Base-by-base conservation (phyloP, 495 filamentous ascomycete genomes). In the Xylaria telfairii region DNA sequence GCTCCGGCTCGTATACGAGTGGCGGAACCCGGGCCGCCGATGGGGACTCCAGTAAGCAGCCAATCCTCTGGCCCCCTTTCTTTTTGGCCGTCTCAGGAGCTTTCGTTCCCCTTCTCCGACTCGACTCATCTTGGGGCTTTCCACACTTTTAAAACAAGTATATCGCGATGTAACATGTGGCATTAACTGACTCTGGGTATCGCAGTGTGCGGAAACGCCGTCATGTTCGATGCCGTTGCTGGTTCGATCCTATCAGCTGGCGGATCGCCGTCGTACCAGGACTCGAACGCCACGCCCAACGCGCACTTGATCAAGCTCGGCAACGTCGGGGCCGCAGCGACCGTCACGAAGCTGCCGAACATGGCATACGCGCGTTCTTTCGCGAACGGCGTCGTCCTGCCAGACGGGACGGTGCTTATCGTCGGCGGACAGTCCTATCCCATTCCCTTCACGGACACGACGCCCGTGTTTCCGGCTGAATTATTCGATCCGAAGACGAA, bases 241-340 rank as follows among this genome's bases (percentile, higher is more conserved):
- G 88, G 88, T 39, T 86, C 86, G 71, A 89, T 90, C 17, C 78
- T 89, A 2, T 83, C 84, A 5, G 71, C 82, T 17, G 88, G 88
- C 39, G 88, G 88, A 3, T 75, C 81, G 7, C 75, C 78, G 3
- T 75, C 79, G 59, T 90, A 90, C 67, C 68, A 80, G 65, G 71
- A 78, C 30, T 80, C 77, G 3, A 59, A 68, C 5, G 86, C 83
- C 4, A 81, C 80, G 6, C 67, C 71, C 17, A 81, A 82, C 54
- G 84, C 86, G n/a, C 79, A 83, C 65, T 56, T 86, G 65, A 85
- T 89, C 68, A 86, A 86, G 1, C 70, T 89, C 44, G 78, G 72
- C 2, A 68, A 75, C 2, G 78, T 84, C 0, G 68, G 73, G 39
- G 74, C 69, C 0, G 59, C 44, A 1, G 59, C 77, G 0, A 74